Percentiles rank a stretch among this genome's conserved stretches.
phyloP scores from a whole-genome alignment of 768 basidiomycete species.

The Trametes elegans region DNA sequence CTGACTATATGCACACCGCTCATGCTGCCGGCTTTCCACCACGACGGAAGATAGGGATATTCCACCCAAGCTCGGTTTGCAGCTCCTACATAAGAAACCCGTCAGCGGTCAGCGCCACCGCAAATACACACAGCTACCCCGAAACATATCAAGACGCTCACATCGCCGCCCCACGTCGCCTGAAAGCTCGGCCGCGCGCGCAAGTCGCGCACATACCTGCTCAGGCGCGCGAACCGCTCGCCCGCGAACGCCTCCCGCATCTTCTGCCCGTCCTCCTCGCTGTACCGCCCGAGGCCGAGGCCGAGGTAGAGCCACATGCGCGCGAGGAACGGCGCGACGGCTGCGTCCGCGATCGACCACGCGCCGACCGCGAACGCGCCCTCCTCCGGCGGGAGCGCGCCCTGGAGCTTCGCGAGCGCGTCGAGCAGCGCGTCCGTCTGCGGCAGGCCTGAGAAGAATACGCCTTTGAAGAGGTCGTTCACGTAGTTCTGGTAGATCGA shows the following conservation, averaged over 20 bases:
- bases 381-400: conserved; percentile 44
- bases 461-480: conserved; percentile 39
- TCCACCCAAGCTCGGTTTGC: not conserved
- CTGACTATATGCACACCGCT: too few relatives aligned
- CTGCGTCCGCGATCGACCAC: conserved; percentile 63
- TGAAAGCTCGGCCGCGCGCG: conserved; percentile 51
- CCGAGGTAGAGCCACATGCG: conserved; percentile 42
- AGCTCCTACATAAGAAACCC: not conserved
- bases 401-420: conserved; percentile 47
- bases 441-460: conserved; percentile 40
- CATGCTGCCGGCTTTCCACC: too few relatives aligned
- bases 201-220: conserved; percentile 45
- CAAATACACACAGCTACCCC: too few relatives aligned
- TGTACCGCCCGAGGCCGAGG: conserved; percentile 53
- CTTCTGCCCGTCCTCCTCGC: conserved; percentile 44
- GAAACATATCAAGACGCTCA: not conserved
- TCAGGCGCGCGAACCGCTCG: conserved; percentile 46
- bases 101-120: not conserved
- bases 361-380: conserved; percentile 42
- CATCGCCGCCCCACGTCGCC: conserved; percentile 36
- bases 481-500: conserved; percentile 44
- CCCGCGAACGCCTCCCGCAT: conserved; percentile 41
- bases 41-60: not conserved
- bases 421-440: conserved; percentile 40
- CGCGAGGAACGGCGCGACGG: conserved; percentile 56